These are phyloP conservation scores for Aspergillus fumigatus DNA, from an alignment of 2,329 filamentous ascomycete species.

Conservation along the genomic window DNA sequence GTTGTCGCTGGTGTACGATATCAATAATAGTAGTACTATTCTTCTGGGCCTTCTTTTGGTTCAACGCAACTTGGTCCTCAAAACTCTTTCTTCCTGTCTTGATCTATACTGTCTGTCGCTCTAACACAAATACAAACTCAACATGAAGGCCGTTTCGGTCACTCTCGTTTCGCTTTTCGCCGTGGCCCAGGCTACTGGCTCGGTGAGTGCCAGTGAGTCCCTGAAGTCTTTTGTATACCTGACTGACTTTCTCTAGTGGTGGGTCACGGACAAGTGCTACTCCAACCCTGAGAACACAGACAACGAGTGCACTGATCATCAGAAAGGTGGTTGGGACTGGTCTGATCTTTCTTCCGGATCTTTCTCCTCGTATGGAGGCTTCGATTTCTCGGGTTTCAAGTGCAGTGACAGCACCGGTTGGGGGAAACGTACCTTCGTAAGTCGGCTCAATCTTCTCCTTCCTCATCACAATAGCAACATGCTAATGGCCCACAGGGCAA, in stretches of 20 bases:
- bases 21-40: slow-evolving; percentile 20
- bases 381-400: slow-evolving; percentile 68
- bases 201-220: slow-evolving; percentile 36
- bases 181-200: slow-evolving; percentile 40
- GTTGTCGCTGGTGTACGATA: slow-evolving; percentile 15
- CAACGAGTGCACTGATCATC: slow-evolving; percentile 70
- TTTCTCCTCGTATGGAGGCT: slow-evolving; percentile 65
- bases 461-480: background rate
- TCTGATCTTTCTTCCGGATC: slow-evolving; percentile 55
- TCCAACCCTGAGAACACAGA: slow-evolving; percentile 66
- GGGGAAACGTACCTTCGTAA: slow-evolving; percentile 32
- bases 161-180: slow-evolving; percentile 39
- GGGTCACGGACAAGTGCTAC: slow-evolving; percentile 54
- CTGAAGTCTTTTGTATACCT: too few species aligned
- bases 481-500: slow-evolving; percentile 45
- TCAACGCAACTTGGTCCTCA: background rate
- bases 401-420: slow-evolving; percentile 54
- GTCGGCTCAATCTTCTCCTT: slow-evolving; percentile 26
- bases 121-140: slow-evolving; percentile 21
- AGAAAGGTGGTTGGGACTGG: slow-evolving; percentile 70
- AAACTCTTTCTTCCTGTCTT: slow-evolving; percentile 1
- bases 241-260: slow-evolving; percentile 32
- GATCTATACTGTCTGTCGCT: slow-evolving; percentile 17
- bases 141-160: slow-evolving; percentile 25
- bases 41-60: slow-evolving; percentile 25